phyloP scores from a whole-genome alignment of 2,329 filamentous ascomycete genomes.

The Helminthosporium solani region DNA sequence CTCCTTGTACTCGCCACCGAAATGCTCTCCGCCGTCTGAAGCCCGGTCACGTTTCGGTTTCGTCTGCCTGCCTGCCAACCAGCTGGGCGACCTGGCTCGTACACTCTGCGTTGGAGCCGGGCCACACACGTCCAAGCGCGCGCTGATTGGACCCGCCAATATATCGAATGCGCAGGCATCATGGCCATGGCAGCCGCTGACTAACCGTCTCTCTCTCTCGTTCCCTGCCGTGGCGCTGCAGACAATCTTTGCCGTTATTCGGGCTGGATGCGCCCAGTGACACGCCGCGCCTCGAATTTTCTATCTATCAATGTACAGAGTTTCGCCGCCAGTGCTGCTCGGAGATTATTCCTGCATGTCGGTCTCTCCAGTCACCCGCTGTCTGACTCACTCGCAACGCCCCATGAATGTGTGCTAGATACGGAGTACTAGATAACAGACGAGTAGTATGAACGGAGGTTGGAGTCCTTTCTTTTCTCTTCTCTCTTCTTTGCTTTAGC shows the following conservation, averaged over 20 bases:
- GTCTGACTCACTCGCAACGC: constrained; percentile 16
- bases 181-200: constrained; percentile 15
- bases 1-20: too few species aligned
- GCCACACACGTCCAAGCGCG: constrained; percentile 15
- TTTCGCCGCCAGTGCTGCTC: constrained; percentile 28
- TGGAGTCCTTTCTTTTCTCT: too few species aligned
- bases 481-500: too few species aligned
- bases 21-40: not conserved
- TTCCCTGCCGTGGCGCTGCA: constrained; percentile 8
- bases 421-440: too few species aligned
- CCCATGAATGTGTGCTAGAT: too few species aligned
- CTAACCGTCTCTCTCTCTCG: constrained; percentile 18
- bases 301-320: too few species aligned
- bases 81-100: constrained; percentile 31
- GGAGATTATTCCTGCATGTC: constrained; percentile 34
- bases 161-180: constrained; percentile 22
- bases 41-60: constrained; percentile 5
- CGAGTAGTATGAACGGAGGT: too few species aligned
- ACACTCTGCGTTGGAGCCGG: constrained; percentile 15
- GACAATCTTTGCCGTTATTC: constrained; percentile 17
- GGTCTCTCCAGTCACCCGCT: constrained; percentile 32
- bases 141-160: constrained; percentile 25
- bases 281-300: constrained; percentile 34
- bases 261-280: constrained; percentile 24
- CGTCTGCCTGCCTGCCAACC: constrained; percentile 9